Evolutionary conservation across 768 basidiomycete genomes (phyloP), one percentile per base, ranked within the genome.

Genomic region (Hemileccinum rubropunctum): DNA sequence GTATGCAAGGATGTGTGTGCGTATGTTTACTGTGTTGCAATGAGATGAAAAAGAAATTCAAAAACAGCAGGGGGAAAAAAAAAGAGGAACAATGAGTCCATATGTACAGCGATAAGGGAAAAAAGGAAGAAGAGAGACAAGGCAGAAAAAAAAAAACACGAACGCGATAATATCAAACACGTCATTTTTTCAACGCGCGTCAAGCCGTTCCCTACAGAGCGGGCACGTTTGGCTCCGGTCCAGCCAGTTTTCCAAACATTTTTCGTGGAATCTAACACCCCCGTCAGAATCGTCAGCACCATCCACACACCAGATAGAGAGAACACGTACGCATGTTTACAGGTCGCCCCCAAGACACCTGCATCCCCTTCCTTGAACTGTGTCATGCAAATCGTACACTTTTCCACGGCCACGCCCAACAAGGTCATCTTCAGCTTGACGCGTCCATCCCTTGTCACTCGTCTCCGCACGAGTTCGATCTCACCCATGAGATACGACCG

Each of bases 341-440:
- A 91, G 17, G 61, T 68, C 13, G 78, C 77, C 4, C 79, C 76
- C 65, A 86, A 59, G 30, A 77, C 77, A 13, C 77, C 85, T 48
- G 60, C 57, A 50, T 90, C 83, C 15, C 68, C 77, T 8, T 70
- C 73, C 67, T 73, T 81, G 70, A 88, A 91, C 67, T 84, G 84
- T 41, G 75, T 77, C 63, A 88, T 69, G 62, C 89, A 91, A 43
- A 89, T 83, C 35, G 82, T 78, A 65, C 89, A 91, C 59, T 80
- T 80, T 54, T 84, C 80, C 30, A 91, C 86, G 1, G 73, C 59
- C 13, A 77, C 71, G 34, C 83, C 88, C 17, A 87, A 68, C 43
- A 90, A 63, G 8, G 75, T 72, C 42, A 89, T 66, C 70, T 88
- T 91, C 39, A 88, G 58, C 71, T 89, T 90, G 47, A 82, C 73